phyloP scores from a whole-genome alignment of 2,329 filamentous ascomycete species.

The Falciphora oryzae region DNA sequence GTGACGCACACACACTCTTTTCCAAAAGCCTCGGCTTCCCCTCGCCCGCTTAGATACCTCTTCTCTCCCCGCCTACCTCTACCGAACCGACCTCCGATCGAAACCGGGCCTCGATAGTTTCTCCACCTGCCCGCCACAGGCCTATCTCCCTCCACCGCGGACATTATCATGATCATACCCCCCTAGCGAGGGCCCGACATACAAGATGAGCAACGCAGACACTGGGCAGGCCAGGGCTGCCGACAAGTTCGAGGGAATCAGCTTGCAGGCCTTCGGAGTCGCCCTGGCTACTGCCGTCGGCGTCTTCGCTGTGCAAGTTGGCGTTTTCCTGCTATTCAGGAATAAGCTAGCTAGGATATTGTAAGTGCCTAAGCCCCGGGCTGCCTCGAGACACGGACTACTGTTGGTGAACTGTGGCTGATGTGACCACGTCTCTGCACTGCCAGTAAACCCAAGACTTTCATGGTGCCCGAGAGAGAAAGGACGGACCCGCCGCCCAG shows the following conservation, averaged over 20 bases:
- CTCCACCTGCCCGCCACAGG: too few species aligned
- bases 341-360: slow-evolving; percentile 79
- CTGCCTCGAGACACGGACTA: too few species aligned
- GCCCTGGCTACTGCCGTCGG: slow-evolving; percentile 57
- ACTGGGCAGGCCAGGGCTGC: background rate
- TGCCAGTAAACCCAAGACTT: slow-evolving; percentile 71
- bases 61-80: background rate
- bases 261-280: slow-evolving; percentile 54
- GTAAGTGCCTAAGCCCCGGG: slow-evolving; percentile 41
- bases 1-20: background rate
- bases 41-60: too few species aligned
- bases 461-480: slow-evolving; percentile 78
- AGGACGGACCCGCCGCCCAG: slow-evolving; percentile 68
- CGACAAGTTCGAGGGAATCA: slow-evolving; percentile 28
- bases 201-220: background rate
- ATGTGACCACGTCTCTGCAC: background rate
- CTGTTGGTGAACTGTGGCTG: background rate
- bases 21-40: background rate
- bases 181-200: background rate
- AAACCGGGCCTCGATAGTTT: background rate
- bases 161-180: background rate
- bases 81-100: background rate
- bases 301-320: slow-evolving; percentile 58
- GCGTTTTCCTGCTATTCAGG: slow-evolving; percentile 70
- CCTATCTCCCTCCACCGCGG: too few species aligned